Conservation (phyloP, 345 rosid genomes). For the Raphanus raphanistrum region DNA sequence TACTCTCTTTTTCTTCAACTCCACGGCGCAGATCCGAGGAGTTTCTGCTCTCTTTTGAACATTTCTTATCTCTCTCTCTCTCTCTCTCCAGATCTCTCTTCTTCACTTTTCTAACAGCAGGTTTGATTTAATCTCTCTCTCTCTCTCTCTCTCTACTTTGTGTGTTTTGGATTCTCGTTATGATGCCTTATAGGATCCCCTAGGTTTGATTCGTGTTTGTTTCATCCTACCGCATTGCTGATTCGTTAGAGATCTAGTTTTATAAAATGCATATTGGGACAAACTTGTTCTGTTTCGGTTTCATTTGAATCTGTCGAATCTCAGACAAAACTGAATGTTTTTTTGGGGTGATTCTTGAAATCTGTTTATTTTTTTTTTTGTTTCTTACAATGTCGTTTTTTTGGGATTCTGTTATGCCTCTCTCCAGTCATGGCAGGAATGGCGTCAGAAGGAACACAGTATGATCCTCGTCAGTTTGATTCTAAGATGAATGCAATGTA, state of each 20-base stretch:
- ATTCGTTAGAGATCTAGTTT: conserved; percentile 1
- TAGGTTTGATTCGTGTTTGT: neutral
- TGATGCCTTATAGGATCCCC: neutral
- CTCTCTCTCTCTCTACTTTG: neutral
- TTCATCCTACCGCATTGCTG: neutral
- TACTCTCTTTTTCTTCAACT: conserved; percentile 36
- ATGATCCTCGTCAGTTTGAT: conserved; percentile 71
- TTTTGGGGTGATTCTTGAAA: neutral
- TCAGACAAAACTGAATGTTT: conserved; percentile 35
- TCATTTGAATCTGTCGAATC: conserved; percentile 1
- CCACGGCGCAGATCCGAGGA: conserved; percentile 98
- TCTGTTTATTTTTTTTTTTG: neutral
- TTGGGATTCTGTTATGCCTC: neutral
- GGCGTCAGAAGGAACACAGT: conserved; percentile 67
- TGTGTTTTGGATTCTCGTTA: neutral
- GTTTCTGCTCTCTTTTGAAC: conserved; percentile 49
- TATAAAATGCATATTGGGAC: neutral
- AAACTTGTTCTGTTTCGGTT: neutral
- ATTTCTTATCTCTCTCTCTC: neutral
- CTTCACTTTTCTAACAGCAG: conserved; percentile 2
- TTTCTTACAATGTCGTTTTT: neutral
- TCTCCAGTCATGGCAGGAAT: conserved; percentile 65
- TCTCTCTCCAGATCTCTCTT: neutral
- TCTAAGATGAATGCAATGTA: conserved; percentile 78
- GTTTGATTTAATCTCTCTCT: conserved; percentile 18